Evolutionary conservation across 1,284 basidiomycete genomes (phyloP).

Genomic region (Moesziomyces sp.): DNA sequence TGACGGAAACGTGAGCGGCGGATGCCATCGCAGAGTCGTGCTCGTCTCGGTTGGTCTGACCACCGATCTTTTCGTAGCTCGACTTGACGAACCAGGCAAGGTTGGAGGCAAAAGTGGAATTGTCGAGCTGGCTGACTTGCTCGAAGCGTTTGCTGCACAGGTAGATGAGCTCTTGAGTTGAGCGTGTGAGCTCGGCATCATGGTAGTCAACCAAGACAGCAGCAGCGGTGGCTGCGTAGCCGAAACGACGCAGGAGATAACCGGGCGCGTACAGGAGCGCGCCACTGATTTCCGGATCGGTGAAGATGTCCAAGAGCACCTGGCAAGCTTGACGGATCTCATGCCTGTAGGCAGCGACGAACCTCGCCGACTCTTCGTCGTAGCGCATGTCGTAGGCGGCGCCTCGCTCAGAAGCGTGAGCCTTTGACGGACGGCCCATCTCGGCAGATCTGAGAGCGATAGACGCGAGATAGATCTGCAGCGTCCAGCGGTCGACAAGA

Average conservation of each 20-base stretch:
- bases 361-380: slow-evolving; percentile 37
- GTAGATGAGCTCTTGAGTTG: slow-evolving; percentile 39
- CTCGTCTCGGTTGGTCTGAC: slow-evolving; percentile 11
- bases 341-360: slow-evolving; percentile 31
- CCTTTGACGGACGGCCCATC: slow-evolving; percentile 16
- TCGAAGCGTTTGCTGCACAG: slow-evolving; percentile 41
- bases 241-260: slow-evolving; percentile 35
- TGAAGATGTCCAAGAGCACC: slow-evolving; percentile 44
- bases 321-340: slow-evolving; percentile 38
- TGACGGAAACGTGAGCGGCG: slow-evolving; percentile 10
- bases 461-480: slow-evolving; percentile 33
- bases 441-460: slow-evolving; percentile 32
- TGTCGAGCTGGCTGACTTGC: slow-evolving; percentile 15
- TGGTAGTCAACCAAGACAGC: slow-evolving; percentile 30
- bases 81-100: slow-evolving; percentile 30
- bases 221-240: slow-evolving; percentile 21
- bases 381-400: slow-evolving; percentile 21
- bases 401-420: slow-evolving; percentile 11
- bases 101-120: slow-evolving; percentile 13
- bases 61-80: slow-evolving; percentile 31
- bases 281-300: slow-evolving; percentile 40
- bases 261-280: slow-evolving; percentile 42
- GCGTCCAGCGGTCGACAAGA: slow-evolving; percentile 35
- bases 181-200: slow-evolving; percentile 22
- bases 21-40: slow-evolving; percentile 11